Percentiles rank a stretch among this genome's conserved stretches.
phyloP scores from a whole-genome alignment of 2,329 filamentous ascomycete species.

The Byssoonygena ceratinophila region DNA sequence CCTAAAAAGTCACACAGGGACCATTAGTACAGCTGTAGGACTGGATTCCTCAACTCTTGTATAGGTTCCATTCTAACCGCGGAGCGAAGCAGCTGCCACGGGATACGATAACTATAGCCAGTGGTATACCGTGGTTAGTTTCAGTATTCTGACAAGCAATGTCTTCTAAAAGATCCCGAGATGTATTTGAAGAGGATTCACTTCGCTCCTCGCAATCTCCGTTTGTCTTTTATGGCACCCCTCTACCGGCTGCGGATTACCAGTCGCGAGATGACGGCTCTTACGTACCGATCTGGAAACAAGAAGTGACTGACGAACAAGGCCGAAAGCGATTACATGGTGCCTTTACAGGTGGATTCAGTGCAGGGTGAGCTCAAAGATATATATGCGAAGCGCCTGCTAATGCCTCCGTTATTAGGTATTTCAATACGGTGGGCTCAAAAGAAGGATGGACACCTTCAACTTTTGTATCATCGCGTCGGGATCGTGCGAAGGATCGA shows the following conservation, averaged over 20 bases:
- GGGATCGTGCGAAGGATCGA: constrained; percentile 63
- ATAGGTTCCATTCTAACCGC: background rate
- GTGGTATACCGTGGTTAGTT: background rate
- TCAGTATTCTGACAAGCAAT: constrained; percentile 36
- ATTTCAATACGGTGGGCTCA: constrained; percentile 96
- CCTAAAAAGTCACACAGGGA: background rate
- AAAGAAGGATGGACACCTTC: constrained; percentile 96
- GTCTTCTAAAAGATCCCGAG: constrained; percentile 69
- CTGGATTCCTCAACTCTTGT: background rate
- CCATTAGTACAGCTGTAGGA: background rate
- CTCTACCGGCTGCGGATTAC: constrained; percentile 66
- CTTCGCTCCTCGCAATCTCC: constrained; percentile 53
- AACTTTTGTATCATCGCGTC: constrained; percentile 80
- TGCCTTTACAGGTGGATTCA: constrained; percentile 92
- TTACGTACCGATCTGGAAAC: constrained; percentile 94
- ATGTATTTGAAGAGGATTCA: constrained; percentile 65
- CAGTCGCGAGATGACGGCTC: constrained; percentile 78
- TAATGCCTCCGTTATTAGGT: constrained; percentile 46
- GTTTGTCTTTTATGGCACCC: constrained; percentile 72
- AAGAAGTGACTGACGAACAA: constrained; percentile 87
- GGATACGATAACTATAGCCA: background rate
- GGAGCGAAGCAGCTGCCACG: background rate
- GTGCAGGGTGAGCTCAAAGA: constrained; percentile 64
- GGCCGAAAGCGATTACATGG: constrained; percentile 86
- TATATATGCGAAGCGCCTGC: constrained; percentile 17